phyloP scores from a whole-genome alignment of 23 red algal species.

The Cyanidioschyzon merolae region DNA sequence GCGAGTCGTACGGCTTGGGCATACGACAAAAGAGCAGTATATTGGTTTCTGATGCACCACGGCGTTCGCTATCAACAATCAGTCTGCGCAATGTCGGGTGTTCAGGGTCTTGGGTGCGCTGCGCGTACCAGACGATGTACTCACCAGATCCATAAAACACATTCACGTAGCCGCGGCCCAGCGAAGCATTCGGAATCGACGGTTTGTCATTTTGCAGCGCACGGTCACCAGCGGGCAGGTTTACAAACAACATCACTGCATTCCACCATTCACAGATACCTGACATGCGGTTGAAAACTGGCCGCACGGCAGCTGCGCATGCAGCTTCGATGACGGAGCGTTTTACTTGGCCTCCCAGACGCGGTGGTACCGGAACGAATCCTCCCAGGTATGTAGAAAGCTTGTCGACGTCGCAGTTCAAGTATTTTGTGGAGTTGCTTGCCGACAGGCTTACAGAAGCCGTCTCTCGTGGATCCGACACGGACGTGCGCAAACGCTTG shows the following conservation, averaged over 20 bases:
- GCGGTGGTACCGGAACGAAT: not conserved
- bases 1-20: not conserved
- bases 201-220: not conserved
- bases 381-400: not conserved
- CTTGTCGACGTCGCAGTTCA: not conserved
- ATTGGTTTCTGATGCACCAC: not conserved
- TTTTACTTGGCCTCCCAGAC: constrained; percentile 1
- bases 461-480: not conserved
- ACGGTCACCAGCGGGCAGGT: not conserved
- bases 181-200: not conserved
- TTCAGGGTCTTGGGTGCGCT: not conserved
- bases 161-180: not conserved
- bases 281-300: constrained; percentile 12
- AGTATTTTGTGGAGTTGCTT: not conserved
- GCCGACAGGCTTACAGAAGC: not conserved
- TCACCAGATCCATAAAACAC: not conserved
- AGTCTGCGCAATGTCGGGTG: not conserved
- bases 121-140: constrained; percentile 1
- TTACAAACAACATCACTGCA: constrained; percentile 12
- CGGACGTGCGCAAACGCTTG: not conserved
- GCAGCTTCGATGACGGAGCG: constrained; percentile 14
- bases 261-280: constrained; percentile 7
- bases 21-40: constrained; percentile 11
- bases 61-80: not conserved
- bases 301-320: not conserved